phyloP scores from a whole-genome alignment of 2,329 filamentous ascomycete genomes.

The Madurella fahalii region DNA sequence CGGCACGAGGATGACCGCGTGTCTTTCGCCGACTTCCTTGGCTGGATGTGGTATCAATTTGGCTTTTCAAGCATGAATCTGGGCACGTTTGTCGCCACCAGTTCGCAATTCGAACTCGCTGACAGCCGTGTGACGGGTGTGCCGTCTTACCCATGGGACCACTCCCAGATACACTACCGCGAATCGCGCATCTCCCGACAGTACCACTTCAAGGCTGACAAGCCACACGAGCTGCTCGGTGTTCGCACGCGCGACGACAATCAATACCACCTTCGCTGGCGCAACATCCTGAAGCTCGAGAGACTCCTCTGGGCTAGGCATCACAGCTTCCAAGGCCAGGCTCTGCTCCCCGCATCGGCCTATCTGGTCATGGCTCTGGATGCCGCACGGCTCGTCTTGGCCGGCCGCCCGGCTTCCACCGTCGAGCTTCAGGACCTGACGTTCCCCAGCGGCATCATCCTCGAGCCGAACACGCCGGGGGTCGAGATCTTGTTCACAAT shows the following conservation, averaged over 20 bases:
- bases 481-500: constrained; percentile 38
- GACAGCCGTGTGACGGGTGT: constrained; percentile 25
- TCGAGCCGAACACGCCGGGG: constrained; percentile 33
- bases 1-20: constrained; percentile 30
- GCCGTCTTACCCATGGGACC: constrained; percentile 48
- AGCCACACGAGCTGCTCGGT: constrained; percentile 37
- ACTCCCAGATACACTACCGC: constrained; percentile 39
- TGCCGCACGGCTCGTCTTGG: constrained; percentile 33
- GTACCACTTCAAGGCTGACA: constrained; percentile 34
- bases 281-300: constrained; percentile 37
- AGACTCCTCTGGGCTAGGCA: constrained; percentile 39
- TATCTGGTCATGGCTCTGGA: constrained; percentile 47
- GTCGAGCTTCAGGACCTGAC: constrained; percentile 33
- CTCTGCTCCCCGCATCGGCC: constrained; percentile 44
- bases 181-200: constrained; percentile 40
- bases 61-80: constrained; percentile 24
- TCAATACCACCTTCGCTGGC: constrained; percentile 36
- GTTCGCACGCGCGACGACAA: constrained; percentile 37
- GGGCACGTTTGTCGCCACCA: constrained; percentile 24
- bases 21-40: constrained; percentile 33
- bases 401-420: constrained; percentile 24
- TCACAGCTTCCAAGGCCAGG: constrained; percentile 42
- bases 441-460: constrained; percentile 32
- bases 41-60: constrained; percentile 33
- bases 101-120: constrained; percentile 21